A percentile compares a stretch with the other conserved stretches of the same genome.
Evolutionary conservation across 169 alveolate genomes (phyloP).

Genomic region (Sarcocystis neurona): DNA sequence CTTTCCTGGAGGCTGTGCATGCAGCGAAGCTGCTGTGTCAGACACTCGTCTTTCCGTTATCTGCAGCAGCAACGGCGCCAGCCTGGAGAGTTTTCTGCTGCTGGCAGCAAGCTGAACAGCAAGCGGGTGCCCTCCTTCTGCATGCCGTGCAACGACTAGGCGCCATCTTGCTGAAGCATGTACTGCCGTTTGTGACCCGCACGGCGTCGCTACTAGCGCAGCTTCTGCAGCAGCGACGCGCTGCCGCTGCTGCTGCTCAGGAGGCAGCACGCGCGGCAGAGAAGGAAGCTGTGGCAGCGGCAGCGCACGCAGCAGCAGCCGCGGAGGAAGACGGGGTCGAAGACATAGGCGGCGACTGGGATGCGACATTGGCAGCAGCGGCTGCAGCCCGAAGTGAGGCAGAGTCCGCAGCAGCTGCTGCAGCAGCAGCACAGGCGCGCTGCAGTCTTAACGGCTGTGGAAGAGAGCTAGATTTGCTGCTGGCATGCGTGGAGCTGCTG

Average conservation of each 20-base stretch:
- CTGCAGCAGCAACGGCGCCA: neutral
- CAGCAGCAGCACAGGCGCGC: no score
- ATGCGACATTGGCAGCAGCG: neutral
- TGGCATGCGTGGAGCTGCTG: conserved; percentile 3
- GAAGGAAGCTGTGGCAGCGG: neutral
- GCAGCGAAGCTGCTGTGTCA: neutral
- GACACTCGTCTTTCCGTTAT: neutral
- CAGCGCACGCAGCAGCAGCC: neutral
- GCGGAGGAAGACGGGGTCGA: neutral
- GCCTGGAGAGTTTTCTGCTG: no score
- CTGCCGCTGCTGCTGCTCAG: neutral
- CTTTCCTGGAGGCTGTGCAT: conserved; percentile 14
- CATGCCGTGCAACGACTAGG: neutral
- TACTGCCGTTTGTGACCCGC: neutral
- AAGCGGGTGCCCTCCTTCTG: neutral
- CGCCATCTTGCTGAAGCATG: neutral
- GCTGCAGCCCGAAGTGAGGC: neutral
- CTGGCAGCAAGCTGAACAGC: neutral
- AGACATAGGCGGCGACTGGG: neutral
- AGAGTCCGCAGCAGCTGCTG: neutral
- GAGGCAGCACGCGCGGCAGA: neutral
- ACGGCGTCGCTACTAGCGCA: neutral
- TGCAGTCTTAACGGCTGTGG: no score
- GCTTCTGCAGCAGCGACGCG: neutral
- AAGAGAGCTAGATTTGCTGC: conserved; percentile 6